phyloP scores from a whole-genome alignment of 2,329 filamentous ascomycete genomes.

The Plectosphaerella sp. region DNA sequence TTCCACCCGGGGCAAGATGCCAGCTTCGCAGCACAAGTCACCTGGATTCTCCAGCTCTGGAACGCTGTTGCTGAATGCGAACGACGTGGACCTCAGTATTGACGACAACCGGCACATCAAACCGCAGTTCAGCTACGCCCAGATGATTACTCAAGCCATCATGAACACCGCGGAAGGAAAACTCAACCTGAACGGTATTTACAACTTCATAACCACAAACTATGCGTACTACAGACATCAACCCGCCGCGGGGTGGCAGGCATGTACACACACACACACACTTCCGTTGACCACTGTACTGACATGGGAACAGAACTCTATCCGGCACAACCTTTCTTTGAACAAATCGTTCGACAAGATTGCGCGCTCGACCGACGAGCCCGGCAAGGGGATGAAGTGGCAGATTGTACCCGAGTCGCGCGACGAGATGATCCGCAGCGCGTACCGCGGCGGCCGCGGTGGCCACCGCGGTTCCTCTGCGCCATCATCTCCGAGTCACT shows the following conservation, averaged over 20 bases:
- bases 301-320: slow-evolving; percentile 67
- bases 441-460: slow-evolving; percentile 55
- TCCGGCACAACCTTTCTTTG: slow-evolving; percentile 90
- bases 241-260: slow-evolving; percentile 79
- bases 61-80: slow-evolving; percentile 42
- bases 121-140: slow-evolving; percentile 92
- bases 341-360: slow-evolving; percentile 96
- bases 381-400: slow-evolving; percentile 99
- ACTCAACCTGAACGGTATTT: slow-evolving; percentile 87
- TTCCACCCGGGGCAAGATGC: slow-evolving; percentile 32
- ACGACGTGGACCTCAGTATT: slow-evolving; percentile 69
- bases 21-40: slow-evolving; percentile 28
- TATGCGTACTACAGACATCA: slow-evolving; percentile 93
- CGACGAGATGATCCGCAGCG: slow-evolving; percentile 82
- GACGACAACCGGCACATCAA: slow-evolving; percentile 89
- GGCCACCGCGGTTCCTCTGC: slow-evolving; percentile 65
- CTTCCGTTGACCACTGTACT: slow-evolving; percentile 12
- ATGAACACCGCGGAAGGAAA: slow-evolving; percentile 82
- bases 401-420: slow-evolving; percentile 79
- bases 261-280: slow-evolving; percentile 32
- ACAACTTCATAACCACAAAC: slow-evolving; percentile 83
- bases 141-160: slow-evolving; percentile 95
- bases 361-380: slow-evolving; percentile 86
- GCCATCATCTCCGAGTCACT: slow-evolving; percentile 61
- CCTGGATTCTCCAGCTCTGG: slow-evolving; percentile 31